Evolutionary conservation across 1,284 basidiomycete species (phyloP), one percentile per base, ranked within the genome.

Genomic region (Agroathelia rolfsii): DNA sequence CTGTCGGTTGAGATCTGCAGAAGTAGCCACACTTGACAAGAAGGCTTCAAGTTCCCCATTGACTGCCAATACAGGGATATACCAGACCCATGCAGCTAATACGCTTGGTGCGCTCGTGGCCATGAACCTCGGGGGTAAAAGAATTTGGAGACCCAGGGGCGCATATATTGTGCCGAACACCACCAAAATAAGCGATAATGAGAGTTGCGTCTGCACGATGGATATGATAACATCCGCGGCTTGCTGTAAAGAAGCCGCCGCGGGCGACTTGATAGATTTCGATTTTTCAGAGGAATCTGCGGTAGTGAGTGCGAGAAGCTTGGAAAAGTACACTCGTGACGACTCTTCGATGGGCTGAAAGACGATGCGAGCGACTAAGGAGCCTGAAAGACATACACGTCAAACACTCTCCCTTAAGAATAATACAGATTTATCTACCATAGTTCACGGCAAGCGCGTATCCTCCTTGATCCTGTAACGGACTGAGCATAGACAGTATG

Each of bases 401-500:
- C 11, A 18, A 23, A 15, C 28, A 4, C 13, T 22, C 18, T 23
- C 19, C 18, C 9, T 5, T 22, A 24, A 3, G 21, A 8, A n/a
- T n/a, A n/a, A 4, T 27, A 12, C 9, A 38, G 15, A 9, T 31
- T 23, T 4, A 56, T 72, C 28, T 29, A 87, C 90, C 92, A 50
- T 96, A 96, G 56, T 95, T 95, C 27, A 84, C 81, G 8, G 93
- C 93, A 7, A 96, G 67, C 0, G 92, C 92, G 52, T 95, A 96
- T 3, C 88, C 92, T 7, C 87, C 92, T 56, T 95, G 90, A 51
- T 92, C 83, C 32, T 78, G 65, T 26, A 93, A 58, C 8, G 83
- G 77, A 38, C 86, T 87, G 41, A 89, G 76, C 45, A 71, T 73
- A 0, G 86, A 85, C 15, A 96, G 68, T 2, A 93, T 72, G 29